These are phyloP conservation scores for Rhododendron ferrugineum DNA, from an alignment of 148 eudicot genomes.

Conservation along the genomic window DNA sequence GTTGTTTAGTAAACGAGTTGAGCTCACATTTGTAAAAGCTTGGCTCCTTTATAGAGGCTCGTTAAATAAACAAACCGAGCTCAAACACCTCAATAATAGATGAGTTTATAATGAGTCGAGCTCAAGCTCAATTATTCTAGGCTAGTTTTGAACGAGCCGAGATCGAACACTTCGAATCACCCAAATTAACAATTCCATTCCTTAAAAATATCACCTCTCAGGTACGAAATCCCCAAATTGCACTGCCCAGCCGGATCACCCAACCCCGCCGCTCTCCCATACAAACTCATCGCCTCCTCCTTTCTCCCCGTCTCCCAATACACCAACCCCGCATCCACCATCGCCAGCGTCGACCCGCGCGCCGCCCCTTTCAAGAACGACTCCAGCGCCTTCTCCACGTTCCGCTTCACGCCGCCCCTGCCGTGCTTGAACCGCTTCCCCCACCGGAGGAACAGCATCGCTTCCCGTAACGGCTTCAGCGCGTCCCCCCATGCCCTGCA, in stretches of 20 bases:
- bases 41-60: not conserved
- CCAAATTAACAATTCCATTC: not conserved
- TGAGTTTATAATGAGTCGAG: too few relatives aligned
- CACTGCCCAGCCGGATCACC: slow-evolving; percentile 80
- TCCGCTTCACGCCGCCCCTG: slow-evolving; percentile 48
- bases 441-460: slow-evolving; percentile 59
- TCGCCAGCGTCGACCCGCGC: slow-evolving; percentile 74
- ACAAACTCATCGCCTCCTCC: slow-evolving; percentile 50
- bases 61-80: not conserved
- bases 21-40: not conserved
- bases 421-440: slow-evolving; percentile 94
- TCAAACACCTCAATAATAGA: not conserved
- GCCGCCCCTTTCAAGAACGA: slow-evolving; percentile 74
- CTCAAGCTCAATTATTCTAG: not conserved
- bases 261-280: slow-evolving; percentile 61
- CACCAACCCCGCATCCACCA: slow-evolving; percentile 90
- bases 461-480: slow-evolving; percentile 61
- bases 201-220: slow-evolving; percentile 49
- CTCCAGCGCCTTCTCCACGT: slow-evolving; percentile 62
- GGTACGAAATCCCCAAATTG: slow-evolving; percentile 75
- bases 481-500: slow-evolving; percentile 77
- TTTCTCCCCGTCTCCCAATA: slow-evolving; percentile 86
- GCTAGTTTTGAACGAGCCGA: not conserved
- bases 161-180: not conserved
- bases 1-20: not conserved